Conservation (phyloP, 2,329 filamentous ascomycete genomes). For the Pseudocercospora crystallina region DNA sequence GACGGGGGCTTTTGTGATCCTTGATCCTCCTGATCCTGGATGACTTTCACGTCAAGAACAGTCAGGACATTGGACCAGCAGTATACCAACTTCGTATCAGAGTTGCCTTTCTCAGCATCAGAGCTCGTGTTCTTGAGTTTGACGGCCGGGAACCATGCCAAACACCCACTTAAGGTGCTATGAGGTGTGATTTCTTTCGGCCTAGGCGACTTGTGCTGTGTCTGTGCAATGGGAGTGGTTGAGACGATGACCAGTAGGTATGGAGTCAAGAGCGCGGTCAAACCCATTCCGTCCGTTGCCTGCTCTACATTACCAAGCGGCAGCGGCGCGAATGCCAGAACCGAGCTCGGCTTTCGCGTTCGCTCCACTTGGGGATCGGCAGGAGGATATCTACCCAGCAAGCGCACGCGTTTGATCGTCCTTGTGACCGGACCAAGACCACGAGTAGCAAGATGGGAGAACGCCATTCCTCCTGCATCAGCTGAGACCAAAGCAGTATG, state of each 20-base stretch:
- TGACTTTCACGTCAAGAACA: conserved; percentile 81
- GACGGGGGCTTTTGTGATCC: conserved; percentile 75
- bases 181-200: conserved; percentile 90
- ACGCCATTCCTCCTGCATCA: conserved; percentile 94
- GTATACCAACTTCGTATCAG: conserved; percentile 86
- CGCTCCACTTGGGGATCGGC: conserved; percentile 62
- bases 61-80: conserved; percentile 99
- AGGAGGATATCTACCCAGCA: conserved; percentile 86
- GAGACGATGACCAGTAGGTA: conserved; percentile 96
- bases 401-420: conserved; percentile 83
- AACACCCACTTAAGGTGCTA: conserved; percentile 85
- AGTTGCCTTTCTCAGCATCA: conserved; percentile 62
- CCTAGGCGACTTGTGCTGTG: conserved; percentile 87
- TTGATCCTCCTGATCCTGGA: conserved; percentile 54
- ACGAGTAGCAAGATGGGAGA: conserved; percentile 90
- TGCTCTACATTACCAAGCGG: conserved; percentile 94
- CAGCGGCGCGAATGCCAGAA: conserved; percentile 85
- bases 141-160: conserved; percentile 97
- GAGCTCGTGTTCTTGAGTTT: conserved; percentile 69
- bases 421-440: conserved; percentile 84
- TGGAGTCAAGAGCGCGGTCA: conserved; percentile 93
- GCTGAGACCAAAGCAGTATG: conserved; percentile 94
- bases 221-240: conserved; percentile 92
- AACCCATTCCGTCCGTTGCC: conserved; percentile 78
- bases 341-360: conserved; percentile 84